Base-by-base conservation (phyloP, 495 filamentous ascomycete species). In the Aspergillus saccharolyticus region DNA sequence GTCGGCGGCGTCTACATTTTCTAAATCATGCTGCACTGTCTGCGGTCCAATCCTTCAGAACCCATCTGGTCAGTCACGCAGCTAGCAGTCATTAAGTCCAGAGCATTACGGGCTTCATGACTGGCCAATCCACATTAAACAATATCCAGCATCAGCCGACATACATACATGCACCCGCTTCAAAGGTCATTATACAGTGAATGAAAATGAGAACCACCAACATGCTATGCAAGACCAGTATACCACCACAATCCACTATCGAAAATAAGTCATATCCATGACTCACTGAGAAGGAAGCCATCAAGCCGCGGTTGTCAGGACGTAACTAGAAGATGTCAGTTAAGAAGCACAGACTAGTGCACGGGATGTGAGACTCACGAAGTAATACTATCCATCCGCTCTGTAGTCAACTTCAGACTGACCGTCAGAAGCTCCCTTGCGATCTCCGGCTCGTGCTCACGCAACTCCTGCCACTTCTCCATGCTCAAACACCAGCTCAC, bases 381-480 rank as follows among this genome's bases (percentile, higher is more conserved):
- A 15, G 92, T 96, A 69, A 98, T 91, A 48, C 90, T 87, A 65
- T 86, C 83, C 89, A 96, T 92, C 62, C 92, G 76, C 77, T 96
- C 91, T 48, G 84, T 90, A 42, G 89, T 96, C 66, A 97, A 67
- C 76, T 94, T 96, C 66, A 98, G 70, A 49, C 83, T 85, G 21
- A 97, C 82, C 60, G 86, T 86, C 68, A 98, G 68, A 63, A 98
- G 59, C 73, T 98, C 94, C 66, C 81, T 80, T 48, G 90, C 91
- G 43, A 95, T 83, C 22, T 91, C 88, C 6, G 83, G 80, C 55
- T 90, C 80, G 48, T 82, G 69, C 57, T 79, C 77, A 66, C 91
- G 86, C 60, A 97, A 55, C 56, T 73, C 79, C 50, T 77, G 77
- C 90, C 91, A 98, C 30, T 78, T 76, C 60, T 82, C 78, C 52